Percentiles rank a stretch among this genome's conserved stretches.
These are phyloP conservation scores for Neonothopanus nambi DNA, from an alignment of 1,284 basidiomycete species.

Conservation along the genomic window DNA sequence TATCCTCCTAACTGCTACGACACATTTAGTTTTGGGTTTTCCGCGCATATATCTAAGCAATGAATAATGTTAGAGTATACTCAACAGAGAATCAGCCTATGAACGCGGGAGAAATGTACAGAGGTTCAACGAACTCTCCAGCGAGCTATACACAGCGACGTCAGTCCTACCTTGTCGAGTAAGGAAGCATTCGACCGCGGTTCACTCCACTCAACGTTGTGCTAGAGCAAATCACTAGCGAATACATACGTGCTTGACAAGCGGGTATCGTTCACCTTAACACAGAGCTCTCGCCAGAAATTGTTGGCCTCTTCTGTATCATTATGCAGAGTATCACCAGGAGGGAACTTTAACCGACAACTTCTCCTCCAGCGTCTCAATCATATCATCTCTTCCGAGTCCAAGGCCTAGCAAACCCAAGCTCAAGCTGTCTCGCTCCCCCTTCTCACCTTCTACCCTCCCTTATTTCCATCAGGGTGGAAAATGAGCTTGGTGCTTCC, in stretches of 20 bases:
- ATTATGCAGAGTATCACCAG: constrained; percentile 89
- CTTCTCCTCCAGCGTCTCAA: constrained; percentile 93
- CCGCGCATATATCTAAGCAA: too few relatives aligned
- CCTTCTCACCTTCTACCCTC: too few relatives aligned
- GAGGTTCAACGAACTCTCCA: constrained; percentile 95
- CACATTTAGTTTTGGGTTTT: too few relatives aligned
- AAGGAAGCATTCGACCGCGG: constrained; percentile 95
- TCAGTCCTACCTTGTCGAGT: constrained; percentile 76
- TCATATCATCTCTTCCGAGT: constrained; percentile 99
- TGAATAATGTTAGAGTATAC: too few relatives aligned
- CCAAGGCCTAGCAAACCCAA: constrained; percentile 97
- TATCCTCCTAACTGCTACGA: too few relatives aligned
- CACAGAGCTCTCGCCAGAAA: constrained; percentile 85
- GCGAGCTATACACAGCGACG: constrained; percentile 64
- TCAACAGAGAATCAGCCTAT: constrained; percentile 68
- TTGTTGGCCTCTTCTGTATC: constrained; percentile 87
- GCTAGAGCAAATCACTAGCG: constrained; percentile 42
- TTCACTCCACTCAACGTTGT: constrained; percentile 97
- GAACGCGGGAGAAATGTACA: constrained; percentile 96
- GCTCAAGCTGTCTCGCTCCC: constrained; percentile 55
- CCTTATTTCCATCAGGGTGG: constrained; percentile 93
- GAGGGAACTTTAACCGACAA: constrained; percentile 90
- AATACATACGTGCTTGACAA: too few relatives aligned
- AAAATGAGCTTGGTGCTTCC: constrained; percentile 84
- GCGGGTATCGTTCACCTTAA: constrained; percentile 56